Percentiles rank a stretch among this genome's conserved stretches.
Evolutionary conservation across 2,329 filamentous ascomycete species (phyloP).

Genomic region (Keithomyces neogunnii): DNA sequence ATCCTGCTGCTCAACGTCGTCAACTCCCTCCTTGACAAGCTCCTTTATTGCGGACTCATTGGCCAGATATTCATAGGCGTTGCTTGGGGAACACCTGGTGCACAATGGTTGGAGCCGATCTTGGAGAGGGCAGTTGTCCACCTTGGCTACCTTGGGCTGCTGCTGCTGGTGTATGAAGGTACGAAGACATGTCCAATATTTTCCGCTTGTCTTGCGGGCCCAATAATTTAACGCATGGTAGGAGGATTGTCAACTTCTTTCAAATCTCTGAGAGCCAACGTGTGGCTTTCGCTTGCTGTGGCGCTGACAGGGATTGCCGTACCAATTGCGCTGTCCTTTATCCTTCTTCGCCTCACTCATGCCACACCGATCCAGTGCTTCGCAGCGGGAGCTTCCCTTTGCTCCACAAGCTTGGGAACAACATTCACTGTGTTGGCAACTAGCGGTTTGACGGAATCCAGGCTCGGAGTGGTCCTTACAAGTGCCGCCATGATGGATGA

Average conservation of each 20-base stretch:
- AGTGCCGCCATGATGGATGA: constrained; percentile 67
- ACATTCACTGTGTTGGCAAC: constrained; percentile 46
- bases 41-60: constrained; percentile 61
- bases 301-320: constrained; percentile 56
- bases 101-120: constrained; percentile 44
- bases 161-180: constrained; percentile 66
- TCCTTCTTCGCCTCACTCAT: constrained; percentile 39
- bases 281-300: constrained; percentile 50
- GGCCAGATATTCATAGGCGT: constrained; percentile 66
- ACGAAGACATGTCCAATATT: neutral
- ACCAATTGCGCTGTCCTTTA: constrained; percentile 60
- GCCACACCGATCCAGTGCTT: constrained; percentile 52
- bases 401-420: constrained; percentile 67
- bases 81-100: constrained; percentile 60
- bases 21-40: constrained; percentile 47
- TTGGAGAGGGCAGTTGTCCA: constrained; percentile 50
- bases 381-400: constrained; percentile 63
- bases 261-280: constrained; percentile 44
- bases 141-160: constrained; percentile 64
- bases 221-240: neutral
- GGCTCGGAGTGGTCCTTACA: constrained; percentile 31
- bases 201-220: neutral
- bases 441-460: constrained; percentile 32
- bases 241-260: constrained; percentile 42
- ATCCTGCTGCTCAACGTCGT: constrained; percentile 52